phyloP scores from a whole-genome alignment of 768 basidiomycete genomes.

The Mycena galericulata region DNA sequence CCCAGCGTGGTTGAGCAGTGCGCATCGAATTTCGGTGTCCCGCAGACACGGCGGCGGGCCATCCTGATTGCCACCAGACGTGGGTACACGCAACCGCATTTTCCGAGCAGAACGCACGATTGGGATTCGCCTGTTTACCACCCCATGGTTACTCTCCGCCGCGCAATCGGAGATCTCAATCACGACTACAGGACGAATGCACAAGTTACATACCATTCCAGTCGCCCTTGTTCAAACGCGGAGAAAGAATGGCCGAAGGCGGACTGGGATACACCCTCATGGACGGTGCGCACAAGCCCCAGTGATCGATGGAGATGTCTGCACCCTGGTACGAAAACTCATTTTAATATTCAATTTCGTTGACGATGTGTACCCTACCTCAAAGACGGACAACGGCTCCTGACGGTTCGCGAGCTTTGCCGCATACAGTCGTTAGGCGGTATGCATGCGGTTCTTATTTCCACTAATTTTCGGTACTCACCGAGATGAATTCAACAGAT shows the following conservation, averaged over 20 bases:
- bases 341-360: not conserved
- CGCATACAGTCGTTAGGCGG: not conserved
- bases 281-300: not conserved
- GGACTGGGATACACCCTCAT: not conserved
- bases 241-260: not conserved
- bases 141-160: not conserved
- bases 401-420: constrained; percentile 1
- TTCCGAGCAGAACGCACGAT: not conserved
- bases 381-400: not conserved
- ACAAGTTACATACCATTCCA: not conserved
- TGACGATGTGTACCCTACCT: not conserved
- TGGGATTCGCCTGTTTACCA: not conserved
- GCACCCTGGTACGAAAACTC: not conserved
- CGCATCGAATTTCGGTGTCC: constrained; percentile 11
- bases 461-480: not conserved
- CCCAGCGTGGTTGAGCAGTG: not conserved
- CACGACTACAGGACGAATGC: not conserved
- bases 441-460: too few relatives aligned
- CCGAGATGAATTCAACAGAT: not conserved
- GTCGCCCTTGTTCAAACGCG: not conserved
- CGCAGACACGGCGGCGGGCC: constrained; percentile 1
- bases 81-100: not conserved
- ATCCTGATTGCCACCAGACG: not conserved
- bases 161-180: not conserved
- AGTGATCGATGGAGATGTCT: not conserved